These are phyloP conservation scores for Globisporangium cylindrosporum DNA, from an alignment of 352 stramenopile genomes.

Conservation along the genomic window DNA sequence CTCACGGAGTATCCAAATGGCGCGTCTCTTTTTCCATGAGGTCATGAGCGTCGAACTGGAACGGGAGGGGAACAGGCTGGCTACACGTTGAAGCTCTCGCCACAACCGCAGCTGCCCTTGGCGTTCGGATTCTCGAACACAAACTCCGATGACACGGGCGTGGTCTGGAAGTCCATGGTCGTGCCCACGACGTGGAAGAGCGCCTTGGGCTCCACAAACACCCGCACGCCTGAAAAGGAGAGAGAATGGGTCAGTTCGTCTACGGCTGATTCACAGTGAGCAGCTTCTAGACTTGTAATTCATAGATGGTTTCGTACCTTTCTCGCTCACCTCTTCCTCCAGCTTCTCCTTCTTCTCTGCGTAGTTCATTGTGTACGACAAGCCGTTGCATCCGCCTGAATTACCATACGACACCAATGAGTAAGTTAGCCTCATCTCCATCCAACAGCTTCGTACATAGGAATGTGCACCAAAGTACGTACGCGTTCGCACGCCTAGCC, in stretches of 20 bases:
- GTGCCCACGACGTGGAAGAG: conserved; percentile 99
- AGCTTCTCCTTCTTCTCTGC: conserved; percentile 92
- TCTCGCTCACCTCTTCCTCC: conserved; percentile 93
- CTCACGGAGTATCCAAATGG: conserved; percentile 2
- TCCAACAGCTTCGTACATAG: neutral
- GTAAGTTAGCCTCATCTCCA: neutral
- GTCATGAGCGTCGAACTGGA: neutral
- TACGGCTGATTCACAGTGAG: conserved; percentile 9
- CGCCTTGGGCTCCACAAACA: conserved; percentile 99
- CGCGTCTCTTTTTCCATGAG: neutral
- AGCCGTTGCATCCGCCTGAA: conserved; percentile 96
- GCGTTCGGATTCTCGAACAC: conserved; percentile 99
- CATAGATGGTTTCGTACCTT: conserved; percentile 34
- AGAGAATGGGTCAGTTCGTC: neutral
- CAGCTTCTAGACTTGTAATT: neutral
- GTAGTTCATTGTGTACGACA: conserved; percentile 99
- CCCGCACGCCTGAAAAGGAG: conserved; percentile 74
- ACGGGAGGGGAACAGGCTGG: neutral
- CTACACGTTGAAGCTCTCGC: conserved; percentile 99
- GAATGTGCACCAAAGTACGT: conserved; percentile 21
- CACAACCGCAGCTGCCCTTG: conserved; percentile 98
- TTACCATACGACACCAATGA: neutral
- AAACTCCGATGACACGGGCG: conserved; percentile 96
- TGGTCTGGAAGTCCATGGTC: conserved; percentile 98
- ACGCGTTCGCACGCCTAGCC: conserved; percentile 93